Evolutionary conservation across 495 filamentous ascomycete genomes (phyloP).

Genomic region (Rostrohypoxylon terebratum): DNA sequence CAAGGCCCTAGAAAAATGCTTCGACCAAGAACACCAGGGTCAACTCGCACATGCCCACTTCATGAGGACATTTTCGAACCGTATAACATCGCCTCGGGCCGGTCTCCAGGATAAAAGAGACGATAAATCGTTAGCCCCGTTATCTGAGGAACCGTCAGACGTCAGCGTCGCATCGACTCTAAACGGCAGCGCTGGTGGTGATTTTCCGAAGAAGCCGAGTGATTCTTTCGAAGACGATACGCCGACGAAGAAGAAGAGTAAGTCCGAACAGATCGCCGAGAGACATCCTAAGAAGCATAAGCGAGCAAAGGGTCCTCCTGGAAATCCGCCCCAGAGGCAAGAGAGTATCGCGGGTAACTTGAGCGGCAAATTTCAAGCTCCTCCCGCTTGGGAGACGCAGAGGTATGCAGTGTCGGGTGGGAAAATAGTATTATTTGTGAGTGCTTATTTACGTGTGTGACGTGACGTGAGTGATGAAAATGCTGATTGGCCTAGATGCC

Average conservation of each 20-base stretch:
- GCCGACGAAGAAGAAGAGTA: constrained; percentile 55
- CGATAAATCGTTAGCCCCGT: constrained; percentile 42
- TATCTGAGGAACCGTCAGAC: constrained; percentile 46
- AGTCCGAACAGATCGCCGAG: constrained; percentile 48
- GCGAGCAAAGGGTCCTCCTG: constrained; percentile 46
- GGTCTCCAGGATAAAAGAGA: constrained; percentile 57
- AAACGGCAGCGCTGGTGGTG: background rate
- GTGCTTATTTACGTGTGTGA: background rate
- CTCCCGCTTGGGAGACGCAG: constrained; percentile 45
- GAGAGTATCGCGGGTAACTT: constrained; percentile 26
- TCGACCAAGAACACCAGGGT: constrained; percentile 73
- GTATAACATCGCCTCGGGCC: constrained; percentile 61
- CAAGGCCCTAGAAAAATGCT: constrained; percentile 73
- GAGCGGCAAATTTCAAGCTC: constrained; percentile 28
- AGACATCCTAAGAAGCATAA: constrained; percentile 49
- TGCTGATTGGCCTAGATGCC: constrained; percentile 63
- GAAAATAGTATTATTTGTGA: constrained; percentile 68
- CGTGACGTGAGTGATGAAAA: background rate
- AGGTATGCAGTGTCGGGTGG: constrained; percentile 46
- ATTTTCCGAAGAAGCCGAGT: constrained; percentile 29
- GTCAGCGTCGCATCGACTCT: constrained; percentile 37
- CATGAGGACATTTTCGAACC: constrained; percentile 73
- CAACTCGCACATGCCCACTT: constrained; percentile 72
- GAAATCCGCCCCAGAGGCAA: constrained; percentile 43
- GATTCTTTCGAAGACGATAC: constrained; percentile 49